phyloP scores from a whole-genome alignment of 2,329 filamentous ascomycete species.

The Alternaria gaisen region DNA sequence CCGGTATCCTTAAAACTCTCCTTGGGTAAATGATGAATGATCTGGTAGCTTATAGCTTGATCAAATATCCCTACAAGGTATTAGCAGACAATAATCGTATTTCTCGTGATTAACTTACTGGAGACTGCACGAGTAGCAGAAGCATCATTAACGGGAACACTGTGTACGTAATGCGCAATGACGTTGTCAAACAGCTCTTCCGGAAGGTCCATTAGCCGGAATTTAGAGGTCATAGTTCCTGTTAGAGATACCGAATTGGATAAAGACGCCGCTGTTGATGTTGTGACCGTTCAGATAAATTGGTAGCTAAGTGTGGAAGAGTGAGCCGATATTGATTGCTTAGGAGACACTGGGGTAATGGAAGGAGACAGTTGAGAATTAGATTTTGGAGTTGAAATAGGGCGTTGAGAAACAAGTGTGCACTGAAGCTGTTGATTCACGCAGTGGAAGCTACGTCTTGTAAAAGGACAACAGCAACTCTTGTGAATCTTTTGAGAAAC shows the following conservation, averaged over 20 bases:
- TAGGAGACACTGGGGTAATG: slow-evolving; percentile 7
- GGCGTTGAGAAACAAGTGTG: background rate
- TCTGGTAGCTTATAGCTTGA: background rate
- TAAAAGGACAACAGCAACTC: fast-evolving
- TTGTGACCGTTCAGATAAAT: fast-evolving
- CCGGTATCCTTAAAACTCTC: background rate
- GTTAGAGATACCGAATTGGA: background rate
- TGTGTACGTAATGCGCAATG: background rate
- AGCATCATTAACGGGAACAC: background rate
- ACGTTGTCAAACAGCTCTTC: background rate
- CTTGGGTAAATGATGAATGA: background rate
- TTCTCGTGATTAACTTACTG: background rate
- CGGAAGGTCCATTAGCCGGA: background rate
- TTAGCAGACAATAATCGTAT: background rate
- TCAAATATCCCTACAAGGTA: background rate
- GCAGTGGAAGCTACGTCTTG: no score
- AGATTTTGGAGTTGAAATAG: slow-evolving; percentile 17
- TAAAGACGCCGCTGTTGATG: background rate
- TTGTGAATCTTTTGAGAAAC: no score
- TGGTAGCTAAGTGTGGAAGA: background rate
- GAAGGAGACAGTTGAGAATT: no score
- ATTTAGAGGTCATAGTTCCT: background rate
- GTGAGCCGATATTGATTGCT: background rate
- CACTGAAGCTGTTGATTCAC: fast-evolving
- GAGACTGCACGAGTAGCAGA: background rate